Base-by-base conservation (phyloP, 441 rosid genomes). In the Croton setiger region DNA sequence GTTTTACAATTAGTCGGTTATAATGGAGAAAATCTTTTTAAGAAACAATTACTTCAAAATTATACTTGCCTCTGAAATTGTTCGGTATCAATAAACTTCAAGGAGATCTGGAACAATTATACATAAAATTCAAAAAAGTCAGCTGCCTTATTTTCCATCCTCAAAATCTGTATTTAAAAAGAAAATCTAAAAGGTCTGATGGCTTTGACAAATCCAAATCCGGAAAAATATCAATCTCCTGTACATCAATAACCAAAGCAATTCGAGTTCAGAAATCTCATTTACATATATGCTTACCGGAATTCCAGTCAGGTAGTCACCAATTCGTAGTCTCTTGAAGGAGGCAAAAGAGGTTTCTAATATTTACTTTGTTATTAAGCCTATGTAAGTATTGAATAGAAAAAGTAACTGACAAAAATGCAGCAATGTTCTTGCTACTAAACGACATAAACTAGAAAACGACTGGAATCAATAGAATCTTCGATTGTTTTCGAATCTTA, bases 31-130 rank as follows among this genome's bases (percentile, higher is more conserved):
- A 48, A 72, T 41, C 43, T 1, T 27, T n/a, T 31, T 15, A 15
- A 59, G 44, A 45, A 63, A 55, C 27, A 71, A 47, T 20, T 53
- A 62, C 20, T 20, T 27, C 31, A 27, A 53, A 66, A 67, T 37
- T 60, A 36, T 47, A 74, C 87, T 88, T 81, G 84, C 94, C 94
- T 88, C 83, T 87, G 91, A 73, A 87, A 87, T 72, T 87, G 81
- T 67, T 84, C 86, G 1, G 86, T 84, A 18, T 87, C 91, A 33
- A 87, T 81, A 57, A 87, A 87, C 76, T 81, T 80, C 74, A 80
- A 72, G 44, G 57, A 64, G 43, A 70, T 61, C 81, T 78, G 81
- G 67, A 70, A 69, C 48, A 64, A 49, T 2, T 27, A 54, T 2
- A 37, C 14, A 75, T 10, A 45, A n/a, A 54, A 63, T 23, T 45